Conservation (phyloP, 208 protist genomes). For the Trypanosoma scelopori region DNA sequence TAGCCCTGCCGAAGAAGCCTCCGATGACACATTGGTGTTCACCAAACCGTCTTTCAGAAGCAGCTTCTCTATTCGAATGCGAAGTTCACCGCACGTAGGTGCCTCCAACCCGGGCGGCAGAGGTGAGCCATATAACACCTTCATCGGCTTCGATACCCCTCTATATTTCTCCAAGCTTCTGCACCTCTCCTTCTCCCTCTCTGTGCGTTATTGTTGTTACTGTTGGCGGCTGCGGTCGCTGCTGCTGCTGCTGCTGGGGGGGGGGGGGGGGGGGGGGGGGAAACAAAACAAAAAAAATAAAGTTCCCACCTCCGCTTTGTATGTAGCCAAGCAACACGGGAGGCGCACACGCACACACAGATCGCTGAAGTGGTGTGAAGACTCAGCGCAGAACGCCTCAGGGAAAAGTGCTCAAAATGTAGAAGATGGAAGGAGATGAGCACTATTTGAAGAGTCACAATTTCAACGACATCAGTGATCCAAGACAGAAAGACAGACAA, state of each 20-base stretch:
- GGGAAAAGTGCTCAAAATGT: too few species aligned
- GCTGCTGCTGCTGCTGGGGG: too few species aligned
- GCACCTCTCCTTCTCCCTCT: background rate
- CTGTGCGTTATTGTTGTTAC: background rate
- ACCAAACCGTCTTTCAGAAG: conserved; percentile 70
- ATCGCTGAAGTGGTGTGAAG: too few species aligned
- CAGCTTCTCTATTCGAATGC: conserved; percentile 79
- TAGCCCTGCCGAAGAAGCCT: conserved; percentile 18
- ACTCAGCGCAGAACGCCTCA: too few species aligned
- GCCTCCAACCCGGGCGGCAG: conserved; percentile 68
- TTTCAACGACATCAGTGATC: too few species aligned
- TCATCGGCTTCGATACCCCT: conserved; percentile 8
- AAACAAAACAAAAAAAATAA: too few species aligned
- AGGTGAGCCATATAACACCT: conserved; percentile 62
- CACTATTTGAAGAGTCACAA: too few species aligned
- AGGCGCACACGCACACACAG: too few species aligned
- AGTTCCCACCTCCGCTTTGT: too few species aligned
- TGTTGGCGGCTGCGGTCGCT: background rate
- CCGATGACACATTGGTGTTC: conserved; percentile 17
- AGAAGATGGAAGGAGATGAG: too few species aligned
- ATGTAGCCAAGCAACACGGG: too few species aligned
- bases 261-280: too few species aligned
- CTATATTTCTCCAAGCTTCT: conserved; percentile 6
- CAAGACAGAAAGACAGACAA: background rate
- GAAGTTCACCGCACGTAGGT: conserved; percentile 75